Percentiles rank a stretch among this genome's conserved stretches.
phyloP scores from a whole-genome alignment of 805 yeast genomes.

The Yamadazyma paraphyllophila region DNA sequence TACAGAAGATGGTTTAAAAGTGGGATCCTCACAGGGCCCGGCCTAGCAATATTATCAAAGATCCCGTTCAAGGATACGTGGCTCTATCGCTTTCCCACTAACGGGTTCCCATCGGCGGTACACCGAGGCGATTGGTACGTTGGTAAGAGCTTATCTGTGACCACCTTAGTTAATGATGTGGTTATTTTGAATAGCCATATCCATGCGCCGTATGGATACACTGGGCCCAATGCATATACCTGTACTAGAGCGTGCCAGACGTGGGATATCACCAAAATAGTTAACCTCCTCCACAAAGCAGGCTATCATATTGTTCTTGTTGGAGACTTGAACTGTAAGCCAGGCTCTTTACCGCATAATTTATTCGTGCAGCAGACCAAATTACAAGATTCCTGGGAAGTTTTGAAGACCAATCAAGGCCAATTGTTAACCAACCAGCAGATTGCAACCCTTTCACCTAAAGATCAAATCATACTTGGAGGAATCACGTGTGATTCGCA shows the following conservation, averaged over 20 bases:
- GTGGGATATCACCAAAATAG: slow-evolving; percentile 83
- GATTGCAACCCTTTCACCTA: slow-evolving; percentile 28
- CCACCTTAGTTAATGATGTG: slow-evolving; percentile 57
- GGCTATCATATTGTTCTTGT: slow-evolving; percentile 87
- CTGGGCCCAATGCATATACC: slow-evolving; percentile 85
- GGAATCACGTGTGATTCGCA: slow-evolving; percentile 90
- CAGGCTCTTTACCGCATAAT: slow-evolving; percentile 79
- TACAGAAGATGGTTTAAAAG: slow-evolving; percentile 69
- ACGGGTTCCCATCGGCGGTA: slow-evolving; percentile 92
- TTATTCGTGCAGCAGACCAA: slow-evolving; percentile 69
- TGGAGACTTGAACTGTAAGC: slow-evolving; percentile 89
- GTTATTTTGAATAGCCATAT: slow-evolving; percentile 89
- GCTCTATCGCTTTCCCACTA: slow-evolving; percentile 81
- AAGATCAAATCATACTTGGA: slow-evolving; percentile 62
- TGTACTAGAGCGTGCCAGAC: slow-evolving; percentile 95
- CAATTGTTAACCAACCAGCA: slow-evolving; percentile 11
- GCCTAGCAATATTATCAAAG: slow-evolving; percentile 78
- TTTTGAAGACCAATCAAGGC: slow-evolving; percentile 33
- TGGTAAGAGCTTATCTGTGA: slow-evolving; percentile 83
- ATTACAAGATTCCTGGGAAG: slow-evolving; percentile 80
- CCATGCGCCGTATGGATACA: slow-evolving; percentile 85
- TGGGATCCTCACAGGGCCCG: slow-evolving; percentile 92
- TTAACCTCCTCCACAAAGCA: slow-evolving; percentile 57
- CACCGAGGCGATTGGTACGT: slow-evolving; percentile 97
- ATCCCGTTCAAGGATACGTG: slow-evolving; percentile 80